Conservation (phyloP, 768 basidiomycete genomes). For the Lactarius trivialis region DNA sequence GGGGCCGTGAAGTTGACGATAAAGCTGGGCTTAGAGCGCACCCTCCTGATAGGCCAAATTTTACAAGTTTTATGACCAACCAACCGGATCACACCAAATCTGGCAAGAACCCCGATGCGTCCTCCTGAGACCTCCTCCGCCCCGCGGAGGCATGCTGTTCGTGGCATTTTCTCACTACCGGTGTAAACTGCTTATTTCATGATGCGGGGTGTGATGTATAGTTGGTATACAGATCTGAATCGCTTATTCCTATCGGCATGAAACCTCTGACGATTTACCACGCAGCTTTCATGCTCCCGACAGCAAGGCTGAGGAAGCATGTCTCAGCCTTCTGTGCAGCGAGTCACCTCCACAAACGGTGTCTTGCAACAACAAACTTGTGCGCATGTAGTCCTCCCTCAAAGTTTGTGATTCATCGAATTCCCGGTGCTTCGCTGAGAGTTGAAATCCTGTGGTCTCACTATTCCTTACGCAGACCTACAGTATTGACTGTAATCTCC, state of each 20-base stretch:
- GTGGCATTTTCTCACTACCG: not conserved
- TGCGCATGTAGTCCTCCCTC: not conserved
- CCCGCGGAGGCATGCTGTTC: not conserved
- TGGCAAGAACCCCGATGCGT: not conserved
- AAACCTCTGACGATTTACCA: not conserved
- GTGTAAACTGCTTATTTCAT: not conserved
- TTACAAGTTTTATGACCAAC: slow-evolving; percentile 12
- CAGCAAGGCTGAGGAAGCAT: not conserved
- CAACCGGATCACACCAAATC: slow-evolving; percentile 1
- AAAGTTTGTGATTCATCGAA: not conserved
- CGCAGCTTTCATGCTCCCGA: not conserved
- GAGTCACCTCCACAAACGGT: not conserved
- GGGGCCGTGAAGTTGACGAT: not conserved
- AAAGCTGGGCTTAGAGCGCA: not conserved
- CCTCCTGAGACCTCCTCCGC: too few species aligned
- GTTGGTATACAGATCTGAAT: not conserved
- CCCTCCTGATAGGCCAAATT: not conserved
- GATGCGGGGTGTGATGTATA: not conserved
- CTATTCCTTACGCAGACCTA: not conserved
- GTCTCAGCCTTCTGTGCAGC: not conserved
- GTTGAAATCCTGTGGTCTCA: not conserved
- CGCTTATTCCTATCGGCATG: slow-evolving; percentile 6
- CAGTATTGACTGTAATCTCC: not conserved
- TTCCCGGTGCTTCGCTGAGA: not conserved
- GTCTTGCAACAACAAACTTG: not conserved